Evolutionary conservation across 768 basidiomycete genomes (phyloP), one percentile per base, ranked within the genome.

Genomic region (Hericium coralloides): DNA sequence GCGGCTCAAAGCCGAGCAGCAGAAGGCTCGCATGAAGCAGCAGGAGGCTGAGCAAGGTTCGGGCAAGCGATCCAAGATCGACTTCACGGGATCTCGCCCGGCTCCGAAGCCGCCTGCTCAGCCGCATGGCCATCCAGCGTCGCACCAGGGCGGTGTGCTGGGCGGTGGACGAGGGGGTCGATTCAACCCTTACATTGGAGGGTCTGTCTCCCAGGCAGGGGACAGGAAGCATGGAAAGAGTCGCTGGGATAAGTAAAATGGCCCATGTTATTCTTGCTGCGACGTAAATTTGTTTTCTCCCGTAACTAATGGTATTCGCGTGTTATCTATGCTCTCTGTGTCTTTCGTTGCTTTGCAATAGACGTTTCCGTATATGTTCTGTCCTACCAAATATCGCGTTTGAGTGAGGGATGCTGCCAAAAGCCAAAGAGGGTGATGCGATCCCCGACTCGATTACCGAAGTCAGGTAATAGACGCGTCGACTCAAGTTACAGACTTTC

Each of bases 61-160:
- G 4, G 72, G 71, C 31, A 75, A 74, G 59, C 71, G 79, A 50
- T 66, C 67, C 10, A 67, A 70, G 20, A 79, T 81, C 52, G 72
- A 71, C 48, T 80, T 80, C 60, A 64, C 73, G 10, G 22, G 1
- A 66, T 73, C 9, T 53, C 66, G 41, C 41, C 58, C 31, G 31
- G 31, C 31, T 1, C 31, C 31, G 31, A 31, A 31, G 31, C 55
- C 23, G 43, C 58, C 31, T 55, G 22, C 31, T 20, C 60, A 31
- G 10, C 31, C 31, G 7, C 31, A 36, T 51, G 52, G 43, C 52
- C 45, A 36, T 61, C 12, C 60, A 54, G 31, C 58, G 58, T 26
- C 55, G 39, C 55, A 14, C 54, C 9, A 55, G 41, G 20, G 43
- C 20, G 43, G 18, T 0, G 17, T 45, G 20, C 15, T n/a, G n/a